Conservation (phyloP, 208 protist species). For the Angomonas ambiguus region DNA sequence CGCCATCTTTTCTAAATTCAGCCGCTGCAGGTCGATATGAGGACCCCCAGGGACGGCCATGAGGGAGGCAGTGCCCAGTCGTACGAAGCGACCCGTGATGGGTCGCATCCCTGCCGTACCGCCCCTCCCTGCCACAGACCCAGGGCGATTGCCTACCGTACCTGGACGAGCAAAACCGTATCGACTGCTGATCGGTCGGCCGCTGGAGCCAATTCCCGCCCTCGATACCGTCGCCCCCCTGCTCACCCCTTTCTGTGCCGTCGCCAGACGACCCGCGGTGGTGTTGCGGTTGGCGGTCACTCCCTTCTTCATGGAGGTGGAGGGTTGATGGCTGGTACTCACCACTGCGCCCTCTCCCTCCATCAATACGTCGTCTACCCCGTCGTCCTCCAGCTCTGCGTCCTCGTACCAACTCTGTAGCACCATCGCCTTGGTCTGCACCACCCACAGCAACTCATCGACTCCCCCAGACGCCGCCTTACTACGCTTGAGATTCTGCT, state of each 20-base stretch:
- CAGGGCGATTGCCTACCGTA: conserved; percentile 43
- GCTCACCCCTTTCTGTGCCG: conserved; percentile 21
- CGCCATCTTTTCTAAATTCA: conserved; percentile 92
- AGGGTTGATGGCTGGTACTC: conserved; percentile 67
- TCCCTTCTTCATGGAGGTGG: conserved; percentile 73
- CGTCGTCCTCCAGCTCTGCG: conserved; percentile 93
- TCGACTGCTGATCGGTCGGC: conserved; percentile 65
- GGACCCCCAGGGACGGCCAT: conserved; percentile 58
- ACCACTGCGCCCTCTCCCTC: conserved; percentile 89
- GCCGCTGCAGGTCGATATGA: conserved; percentile 80
- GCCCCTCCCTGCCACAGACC: conserved; percentile 31
- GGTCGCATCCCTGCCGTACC: conserved; percentile 61
- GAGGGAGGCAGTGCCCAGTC: conserved; percentile 93
- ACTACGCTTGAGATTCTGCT: conserved; percentile 8
- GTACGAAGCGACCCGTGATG: conserved; percentile 85
- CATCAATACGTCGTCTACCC: conserved; percentile 89
- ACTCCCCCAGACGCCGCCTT: conserved; percentile 9
- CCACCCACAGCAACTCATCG: conserved; percentile 88
- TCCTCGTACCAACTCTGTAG: conserved; percentile 93
- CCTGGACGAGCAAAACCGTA: conserved; percentile 82
- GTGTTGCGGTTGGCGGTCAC: background rate
- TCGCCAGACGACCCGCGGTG: conserved; percentile 18
- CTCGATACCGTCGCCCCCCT: conserved; percentile 20
- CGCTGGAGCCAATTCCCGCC: conserved; percentile 34
- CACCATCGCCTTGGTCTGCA: conserved; percentile 90